Evolutionary conservation across 345 rosid species (phyloP), one percentile per base, ranked within the genome.

Genomic region (Populus tremula): DNA sequence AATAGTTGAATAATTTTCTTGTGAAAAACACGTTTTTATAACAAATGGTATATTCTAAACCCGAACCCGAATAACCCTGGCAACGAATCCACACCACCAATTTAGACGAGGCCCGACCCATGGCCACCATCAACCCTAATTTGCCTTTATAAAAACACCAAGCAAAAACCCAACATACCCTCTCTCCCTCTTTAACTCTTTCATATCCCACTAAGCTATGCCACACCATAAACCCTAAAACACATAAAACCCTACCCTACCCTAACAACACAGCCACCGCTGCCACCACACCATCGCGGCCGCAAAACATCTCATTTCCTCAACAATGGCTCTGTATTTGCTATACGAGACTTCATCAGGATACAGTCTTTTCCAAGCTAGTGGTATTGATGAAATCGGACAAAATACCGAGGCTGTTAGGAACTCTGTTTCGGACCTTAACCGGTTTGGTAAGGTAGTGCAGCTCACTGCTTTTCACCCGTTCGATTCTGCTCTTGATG

Each of bases 391-490:
- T 78, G 92, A 91, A 83, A 93, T 93, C 45, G 98, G 94, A 43
- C 97, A 93, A 80, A 88, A 88, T 86, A 87, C 90, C 0, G 97
- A 93, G 71, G 96, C 98, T 5, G 96, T 93, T 70, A 90, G 91
- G 49, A 82, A 73, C 88, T 93, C 98, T 33, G 85, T 93, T 59
- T 31, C 86, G 4, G 97, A 93, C 79, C 82, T 93, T 43, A 89
- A 84, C 70, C 90, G 98, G 29, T 89, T 91, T 75, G 98, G 97
- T 0, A 90, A 91, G 41, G 98, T 92, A 59, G 92, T 89, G 13
- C 86, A 92, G 91, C 93, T 93, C 71, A 78, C 84, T 8, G 92
- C 94, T 41, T 91, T 93, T 53, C 87, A 79, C 23, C 98, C 98
- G 0, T 90, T 75, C 6, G 73, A 85, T 59, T 92, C 94, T 23